A percentile compares a stretch with the other conserved stretches of the same genome.
Conservation (phyloP, 139 green algal genomes). For the Astrephomene gubernaculifera region DNA sequence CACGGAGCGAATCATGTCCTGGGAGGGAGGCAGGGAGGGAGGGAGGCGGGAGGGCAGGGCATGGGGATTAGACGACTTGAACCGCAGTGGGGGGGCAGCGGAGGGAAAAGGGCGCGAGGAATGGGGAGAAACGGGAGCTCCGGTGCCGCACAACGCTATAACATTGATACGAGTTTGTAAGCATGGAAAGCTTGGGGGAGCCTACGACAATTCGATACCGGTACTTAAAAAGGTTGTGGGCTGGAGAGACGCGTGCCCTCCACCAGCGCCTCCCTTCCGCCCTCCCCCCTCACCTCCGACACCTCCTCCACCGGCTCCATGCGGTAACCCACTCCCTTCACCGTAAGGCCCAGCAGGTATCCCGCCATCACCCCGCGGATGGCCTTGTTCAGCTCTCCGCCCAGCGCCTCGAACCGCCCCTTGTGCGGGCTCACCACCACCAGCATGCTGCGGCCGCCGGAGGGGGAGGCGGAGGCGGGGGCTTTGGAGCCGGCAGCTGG, state of each 20-base stretch:
- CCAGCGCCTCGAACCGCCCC: conserved; percentile 36
- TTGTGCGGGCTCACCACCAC: conserved; percentile 56
- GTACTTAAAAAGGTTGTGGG: too few species aligned
- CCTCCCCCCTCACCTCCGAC: not conserved
- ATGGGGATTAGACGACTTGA: too few species aligned
- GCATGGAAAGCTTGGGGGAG: too few species aligned
- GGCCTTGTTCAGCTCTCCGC: conserved; percentile 48
- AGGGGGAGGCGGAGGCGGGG: not conserved
- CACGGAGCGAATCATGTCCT: not conserved
- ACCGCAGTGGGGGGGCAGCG: not conserved
- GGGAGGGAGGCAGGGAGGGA: not conserved
- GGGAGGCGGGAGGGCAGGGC: too few species aligned
- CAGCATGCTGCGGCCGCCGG: conserved; percentile 43
- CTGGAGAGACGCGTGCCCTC: too few species aligned
- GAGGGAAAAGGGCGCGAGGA: not conserved
- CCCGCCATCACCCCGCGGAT: conserved; percentile 63
- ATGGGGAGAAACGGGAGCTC: too few species aligned
- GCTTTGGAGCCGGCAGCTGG: not conserved
- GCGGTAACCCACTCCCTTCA: conserved; percentile 72
- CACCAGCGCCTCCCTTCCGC: too few species aligned
- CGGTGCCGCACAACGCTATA: too few species aligned
- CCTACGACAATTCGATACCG: too few species aligned
- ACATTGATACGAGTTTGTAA: too few species aligned
- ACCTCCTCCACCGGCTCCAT: conserved; percentile 52
- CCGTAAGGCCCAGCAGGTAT: conserved; percentile 67